Evolutionary conservation across 257 asterid genomes (phyloP).

Genomic region (Lycium ferocissimum): DNA sequence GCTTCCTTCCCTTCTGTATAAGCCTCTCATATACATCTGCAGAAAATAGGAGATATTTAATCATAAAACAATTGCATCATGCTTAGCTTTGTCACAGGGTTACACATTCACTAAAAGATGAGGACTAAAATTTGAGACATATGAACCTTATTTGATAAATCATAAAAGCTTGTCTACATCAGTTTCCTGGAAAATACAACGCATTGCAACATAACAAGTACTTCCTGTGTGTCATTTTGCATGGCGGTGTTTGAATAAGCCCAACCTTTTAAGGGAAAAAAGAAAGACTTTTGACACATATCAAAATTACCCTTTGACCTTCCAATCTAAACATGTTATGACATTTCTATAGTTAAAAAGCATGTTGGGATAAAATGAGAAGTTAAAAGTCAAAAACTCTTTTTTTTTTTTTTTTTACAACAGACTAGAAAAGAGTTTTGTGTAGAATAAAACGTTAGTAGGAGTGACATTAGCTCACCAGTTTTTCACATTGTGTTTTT

Average conservation of each 20-base stretch:
- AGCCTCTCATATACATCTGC: slow-evolving; percentile 89
- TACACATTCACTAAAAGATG: not conserved
- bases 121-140: not conserved
- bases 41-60: not conserved
- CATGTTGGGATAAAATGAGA: not conserved
- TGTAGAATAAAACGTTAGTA: not conserved
- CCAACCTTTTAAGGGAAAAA: not conserved
- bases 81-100: not conserved
- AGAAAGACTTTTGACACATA: not conserved
- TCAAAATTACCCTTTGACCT: not conserved
- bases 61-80: not conserved
- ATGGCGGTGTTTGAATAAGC: not conserved
- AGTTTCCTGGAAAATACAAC: not conserved
- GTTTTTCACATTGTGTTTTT: not conserved
- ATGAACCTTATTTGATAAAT: not conserved
- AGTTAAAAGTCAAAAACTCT: not conserved
- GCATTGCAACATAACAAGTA: not conserved
- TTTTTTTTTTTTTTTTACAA: not conserved
- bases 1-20: slow-evolving; percentile 71
- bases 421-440: not conserved
- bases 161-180: not conserved
- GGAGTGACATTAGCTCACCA: not conserved
- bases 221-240: not conserved
- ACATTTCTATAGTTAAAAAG: not conserved
- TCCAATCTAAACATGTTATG: not conserved